Evolutionary conservation across 148 eudicot species (phyloP).

Genomic region (Silene latifolia): DNA sequence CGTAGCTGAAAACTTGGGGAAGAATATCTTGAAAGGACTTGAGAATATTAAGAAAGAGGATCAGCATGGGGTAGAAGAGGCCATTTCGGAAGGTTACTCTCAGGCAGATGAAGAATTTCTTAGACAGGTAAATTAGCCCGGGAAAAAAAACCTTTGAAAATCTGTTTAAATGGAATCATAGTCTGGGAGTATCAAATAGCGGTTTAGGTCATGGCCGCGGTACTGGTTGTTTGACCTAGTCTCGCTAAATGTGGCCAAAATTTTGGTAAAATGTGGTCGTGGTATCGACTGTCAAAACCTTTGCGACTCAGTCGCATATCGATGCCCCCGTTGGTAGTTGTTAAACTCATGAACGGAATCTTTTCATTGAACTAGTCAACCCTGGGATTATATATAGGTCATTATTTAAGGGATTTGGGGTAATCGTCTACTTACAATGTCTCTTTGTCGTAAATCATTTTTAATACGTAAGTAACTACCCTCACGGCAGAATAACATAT

Average conservation of each 20-base stretch:
- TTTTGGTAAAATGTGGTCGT: too few relatives aligned
- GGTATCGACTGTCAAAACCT: too few relatives aligned
- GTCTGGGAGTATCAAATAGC: too few relatives aligned
- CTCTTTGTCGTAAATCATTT: background rate
- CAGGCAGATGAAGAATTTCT: slow-evolving; percentile 51
- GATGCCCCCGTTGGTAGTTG: too few relatives aligned
- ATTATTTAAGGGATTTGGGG: background rate
- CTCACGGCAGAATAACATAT: background rate
- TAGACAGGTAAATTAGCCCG: slow-evolving; percentile 49
- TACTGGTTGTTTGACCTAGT: too few relatives aligned
- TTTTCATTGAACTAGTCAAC: background rate
- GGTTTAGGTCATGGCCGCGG: too few relatives aligned
- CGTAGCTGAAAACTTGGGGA: slow-evolving; percentile 46
- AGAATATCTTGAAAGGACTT: slow-evolving; percentile 36
- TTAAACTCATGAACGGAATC: too few relatives aligned
- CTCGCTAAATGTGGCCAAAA: too few relatives aligned
- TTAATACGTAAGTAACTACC: background rate
- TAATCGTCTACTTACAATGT: background rate
- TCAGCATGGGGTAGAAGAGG: slow-evolving; percentile 32
- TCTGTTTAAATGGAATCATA: background rate
- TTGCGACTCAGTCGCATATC: too few relatives aligned
- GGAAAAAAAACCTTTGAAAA: background rate
- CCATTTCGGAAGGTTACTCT: slow-evolving; percentile 39
- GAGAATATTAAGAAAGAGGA: background rate
- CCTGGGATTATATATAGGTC: background rate